A percentile compares a stretch with the other conserved stretches of the same genome.
Evolutionary conservation across 352 stramenopile genomes (phyloP).

Genomic region (Phytophthora hybrid): DNA sequence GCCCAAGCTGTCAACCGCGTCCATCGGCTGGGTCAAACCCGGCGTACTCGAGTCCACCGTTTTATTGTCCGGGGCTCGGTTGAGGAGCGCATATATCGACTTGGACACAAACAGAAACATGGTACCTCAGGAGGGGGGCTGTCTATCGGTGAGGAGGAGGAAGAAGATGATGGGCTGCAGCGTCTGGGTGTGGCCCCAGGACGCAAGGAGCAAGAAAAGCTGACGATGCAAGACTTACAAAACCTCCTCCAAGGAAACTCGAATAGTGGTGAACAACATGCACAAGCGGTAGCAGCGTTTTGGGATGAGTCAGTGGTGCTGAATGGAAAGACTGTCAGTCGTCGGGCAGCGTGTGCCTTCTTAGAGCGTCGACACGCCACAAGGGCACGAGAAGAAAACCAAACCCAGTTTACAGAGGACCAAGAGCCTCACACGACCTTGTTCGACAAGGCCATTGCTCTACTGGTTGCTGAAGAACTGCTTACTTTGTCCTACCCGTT

Average conservation of each 20-base stretch:
- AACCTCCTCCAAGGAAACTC: constrained; percentile 46
- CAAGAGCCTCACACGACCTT: constrained; percentile 36
- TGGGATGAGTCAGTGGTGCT: constrained; percentile 56
- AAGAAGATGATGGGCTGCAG: constrained; percentile 29
- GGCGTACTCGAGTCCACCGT: constrained; percentile 84
- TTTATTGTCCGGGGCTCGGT: constrained; percentile 92
- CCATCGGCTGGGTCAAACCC: constrained; percentile 91
- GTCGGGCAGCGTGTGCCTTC: constrained; percentile 43
- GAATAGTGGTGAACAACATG: not conserved
- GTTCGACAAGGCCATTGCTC: constrained; percentile 37
- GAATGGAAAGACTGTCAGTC: constrained; percentile 44
- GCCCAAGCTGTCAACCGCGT: constrained; percentile 91
- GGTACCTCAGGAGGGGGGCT: not conserved
- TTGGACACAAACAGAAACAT: constrained; percentile 21
- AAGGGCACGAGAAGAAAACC: constrained; percentile 26
- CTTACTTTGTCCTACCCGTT: constrained; percentile 23
- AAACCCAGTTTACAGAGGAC: not conserved
- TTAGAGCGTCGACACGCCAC: constrained; percentile 50
- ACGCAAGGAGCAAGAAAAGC: constrained; percentile 61
- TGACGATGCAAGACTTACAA: constrained; percentile 64
- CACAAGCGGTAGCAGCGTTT: constrained; percentile 33
- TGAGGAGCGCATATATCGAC: constrained; percentile 87
- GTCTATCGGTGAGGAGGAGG: constrained; percentile 17
- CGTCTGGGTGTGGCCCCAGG: constrained; percentile 49
- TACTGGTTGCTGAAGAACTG: constrained; percentile 38